These are phyloP conservation scores for Volvox africanus DNA, from an alignment of 139 green algal genomes.

Conservation along the genomic window DNA sequence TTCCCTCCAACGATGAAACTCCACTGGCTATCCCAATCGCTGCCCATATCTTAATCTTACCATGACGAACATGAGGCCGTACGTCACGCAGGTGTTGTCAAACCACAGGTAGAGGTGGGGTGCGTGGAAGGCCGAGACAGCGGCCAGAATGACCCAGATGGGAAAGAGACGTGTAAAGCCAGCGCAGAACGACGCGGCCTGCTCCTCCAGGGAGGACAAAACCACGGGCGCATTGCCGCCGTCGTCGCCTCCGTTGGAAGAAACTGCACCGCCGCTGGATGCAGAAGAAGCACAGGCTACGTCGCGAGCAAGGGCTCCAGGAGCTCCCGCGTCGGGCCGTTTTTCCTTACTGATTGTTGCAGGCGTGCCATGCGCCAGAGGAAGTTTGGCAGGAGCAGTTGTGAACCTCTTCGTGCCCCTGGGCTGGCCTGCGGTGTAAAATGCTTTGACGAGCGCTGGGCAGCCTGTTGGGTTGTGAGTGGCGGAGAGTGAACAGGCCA, in stretches of 20 bases:
- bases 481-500: too few relatives aligned
- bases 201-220: conserved; percentile 1
- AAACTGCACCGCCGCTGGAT: neutral
- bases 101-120: conserved; percentile 56
- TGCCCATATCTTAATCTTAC: neutral
- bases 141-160: conserved; percentile 55
- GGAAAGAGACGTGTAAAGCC: conserved; percentile 42
- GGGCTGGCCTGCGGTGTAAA: too few relatives aligned
- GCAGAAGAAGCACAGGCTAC: neutral
- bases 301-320: neutral
- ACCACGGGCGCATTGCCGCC: neutral
- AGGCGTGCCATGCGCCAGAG: too few relatives aligned
- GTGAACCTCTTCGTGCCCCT: too few relatives aligned
- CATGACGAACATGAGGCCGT: conserved; percentile 59
- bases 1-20: too few relatives aligned
- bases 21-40: neutral
- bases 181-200: neutral
- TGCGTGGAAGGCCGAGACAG: conserved; percentile 51
- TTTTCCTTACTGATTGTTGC: too few relatives aligned
- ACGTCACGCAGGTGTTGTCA: conserved; percentile 49
- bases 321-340: too few relatives aligned
- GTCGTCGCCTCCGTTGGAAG: neutral
- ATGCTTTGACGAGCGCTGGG: too few relatives aligned
- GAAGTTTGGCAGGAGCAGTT: too few relatives aligned
- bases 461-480: too few relatives aligned